Base-by-base conservation (phyloP, 192 early-diverging fungal species). In the Rhizophagus sp. region DNA sequence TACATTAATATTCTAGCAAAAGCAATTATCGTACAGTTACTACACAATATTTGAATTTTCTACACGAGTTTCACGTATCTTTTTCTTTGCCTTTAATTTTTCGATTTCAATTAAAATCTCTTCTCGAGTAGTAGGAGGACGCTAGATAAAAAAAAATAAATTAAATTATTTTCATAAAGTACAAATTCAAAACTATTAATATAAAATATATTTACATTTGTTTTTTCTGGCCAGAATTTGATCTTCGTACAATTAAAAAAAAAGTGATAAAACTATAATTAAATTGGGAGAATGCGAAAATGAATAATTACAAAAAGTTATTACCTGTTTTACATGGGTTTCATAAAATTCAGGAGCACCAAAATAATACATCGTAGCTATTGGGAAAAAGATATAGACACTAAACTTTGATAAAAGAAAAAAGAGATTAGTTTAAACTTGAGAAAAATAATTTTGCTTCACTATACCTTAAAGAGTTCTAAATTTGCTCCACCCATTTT, bases 381-480 rank as follows among this genome's bases (percentile, higher is more conserved):
- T 80, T 47, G 87, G 87, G 70, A 88, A 88, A 44, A 88, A 87
- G 10, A 88, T 80, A 81, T 88, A 88, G 6, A 88, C 72, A 33
- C 87, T 83, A 82, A 88, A 88, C 87, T 88, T 47, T 3, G 57
- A 27, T n/a, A 33, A 57, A 63, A 34, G 30, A 65, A 17, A 67
- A 76, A 74, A 71, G n/a, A 65, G 9, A 77, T 69, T 24, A 61
- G 39, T 72, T 73, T 17, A 68, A 49, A n/a, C 24, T 50, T 27
- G 25, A 13, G 8, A 24, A 52, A 24, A 36, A 24, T 24, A 44
- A 78, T 65, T 6, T 7, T 62, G 24, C 39, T 68, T 13, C 19
- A 17, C 36, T 27, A 65, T 85, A 85, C 86, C 81, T 87, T 87
- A 44, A 84, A 76, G 4, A 87, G 64, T 79, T 87, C 86, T 71